Evolutionary conservation across 306 rosid species (phyloP).

Genomic region (Fragaria vesca): DNA sequence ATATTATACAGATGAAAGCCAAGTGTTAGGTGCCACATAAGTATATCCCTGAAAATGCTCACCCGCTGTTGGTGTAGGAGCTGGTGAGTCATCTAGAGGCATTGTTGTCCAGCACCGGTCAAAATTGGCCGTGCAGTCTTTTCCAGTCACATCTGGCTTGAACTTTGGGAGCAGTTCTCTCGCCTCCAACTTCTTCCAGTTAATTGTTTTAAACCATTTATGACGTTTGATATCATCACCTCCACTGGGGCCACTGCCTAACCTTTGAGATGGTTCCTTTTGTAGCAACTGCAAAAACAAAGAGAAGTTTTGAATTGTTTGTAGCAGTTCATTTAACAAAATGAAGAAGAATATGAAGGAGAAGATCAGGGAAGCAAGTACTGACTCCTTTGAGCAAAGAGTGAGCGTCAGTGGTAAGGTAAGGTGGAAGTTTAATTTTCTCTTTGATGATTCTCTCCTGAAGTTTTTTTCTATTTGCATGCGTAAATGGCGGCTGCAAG

Average conservation of each 20-base stretch:
- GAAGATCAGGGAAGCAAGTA: slow-evolving; percentile 12
- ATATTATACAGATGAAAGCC: slow-evolving; percentile 69
- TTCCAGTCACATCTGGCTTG: slow-evolving; percentile 81
- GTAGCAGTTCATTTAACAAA: not conserved
- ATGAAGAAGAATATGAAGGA: not conserved
- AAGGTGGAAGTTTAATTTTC: slow-evolving; percentile 82
- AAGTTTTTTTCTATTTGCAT: slow-evolving; percentile 83
- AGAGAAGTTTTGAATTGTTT: slow-evolving; percentile 6
- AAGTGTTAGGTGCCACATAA: slow-evolving; percentile 78
- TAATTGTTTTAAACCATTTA: slow-evolving; percentile 78
- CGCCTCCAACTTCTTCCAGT: slow-evolving; percentile 91
- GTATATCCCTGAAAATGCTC: slow-evolving; percentile 88
- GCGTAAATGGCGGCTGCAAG: slow-evolving; percentile 86
- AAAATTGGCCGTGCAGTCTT: slow-evolving; percentile 83
- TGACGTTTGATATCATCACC: slow-evolving; percentile 68
- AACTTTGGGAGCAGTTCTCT: slow-evolving; percentile 78
- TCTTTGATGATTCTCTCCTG: slow-evolving; percentile 90
- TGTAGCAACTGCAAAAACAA: slow-evolving; percentile 60
- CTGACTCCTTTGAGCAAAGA: slow-evolving; percentile 95
- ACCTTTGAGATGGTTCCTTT: slow-evolving; percentile 76
- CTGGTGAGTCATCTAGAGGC: slow-evolving; percentile 89
- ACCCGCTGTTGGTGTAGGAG: slow-evolving; percentile 78
- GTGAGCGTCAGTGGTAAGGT: slow-evolving; percentile 74
- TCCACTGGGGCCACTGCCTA: slow-evolving; percentile 84
- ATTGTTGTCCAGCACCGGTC: slow-evolving; percentile 90